Evolutionary conservation across 2,329 filamentous ascomycete species (phyloP).

Genomic region (Penicillium sp.): DNA sequence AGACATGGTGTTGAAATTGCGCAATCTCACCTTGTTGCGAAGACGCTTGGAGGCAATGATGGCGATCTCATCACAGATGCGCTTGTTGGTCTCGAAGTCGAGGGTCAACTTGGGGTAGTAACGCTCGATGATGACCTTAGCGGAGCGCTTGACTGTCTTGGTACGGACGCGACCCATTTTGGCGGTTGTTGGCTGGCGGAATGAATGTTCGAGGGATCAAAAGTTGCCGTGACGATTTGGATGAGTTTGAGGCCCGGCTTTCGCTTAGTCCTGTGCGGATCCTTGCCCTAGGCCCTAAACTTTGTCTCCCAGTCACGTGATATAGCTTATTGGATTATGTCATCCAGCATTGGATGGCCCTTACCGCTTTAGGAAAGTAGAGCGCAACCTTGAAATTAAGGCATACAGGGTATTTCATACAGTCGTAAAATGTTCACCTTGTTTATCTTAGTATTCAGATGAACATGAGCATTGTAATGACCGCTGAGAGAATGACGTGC

Average conservation of each 20-base stretch:
- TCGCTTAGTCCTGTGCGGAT: constrained; percentile 30
- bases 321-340: neutral
- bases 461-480: neutral
- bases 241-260: constrained; percentile 14
- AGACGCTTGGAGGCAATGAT: constrained; percentile 99
- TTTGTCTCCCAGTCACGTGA: constrained; percentile 12
- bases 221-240: constrained; percentile 15
- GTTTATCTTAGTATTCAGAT: neutral
- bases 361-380: neutral
- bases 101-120: constrained; percentile 98
- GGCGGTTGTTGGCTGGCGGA: constrained; percentile 41
- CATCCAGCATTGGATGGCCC: neutral
- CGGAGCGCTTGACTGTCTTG: constrained; percentile 75
- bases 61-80: constrained; percentile 99
- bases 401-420: neutral
- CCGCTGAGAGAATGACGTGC: constrained; percentile 7
- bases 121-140: constrained; percentile 99
- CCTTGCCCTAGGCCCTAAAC: constrained; percentile 24
- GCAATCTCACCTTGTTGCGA: constrained; percentile 84
- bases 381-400: neutral
- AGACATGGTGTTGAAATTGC: neutral
- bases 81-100: constrained; percentile 99
- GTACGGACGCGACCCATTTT: constrained; percentile 53
- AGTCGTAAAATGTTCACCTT: neutral
- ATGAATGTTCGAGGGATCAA: constrained; percentile 29